Evolutionary conservation across 805 yeast species (phyloP).

Genomic region (Candida methanosorbosa): DNA sequence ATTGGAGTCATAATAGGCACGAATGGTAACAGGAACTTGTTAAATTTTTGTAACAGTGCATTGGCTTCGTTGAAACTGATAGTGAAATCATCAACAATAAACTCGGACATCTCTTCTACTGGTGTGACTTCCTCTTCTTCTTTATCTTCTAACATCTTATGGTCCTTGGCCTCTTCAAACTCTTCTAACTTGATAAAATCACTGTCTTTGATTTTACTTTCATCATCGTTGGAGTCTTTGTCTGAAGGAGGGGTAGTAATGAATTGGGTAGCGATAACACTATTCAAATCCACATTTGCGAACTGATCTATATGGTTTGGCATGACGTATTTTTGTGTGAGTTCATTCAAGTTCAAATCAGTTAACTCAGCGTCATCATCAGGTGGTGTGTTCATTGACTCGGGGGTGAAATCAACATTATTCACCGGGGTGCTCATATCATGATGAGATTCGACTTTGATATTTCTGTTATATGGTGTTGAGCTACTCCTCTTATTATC

Average conservation of each 20-base stretch:
- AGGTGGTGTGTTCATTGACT: not conserved
- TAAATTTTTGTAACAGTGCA: conserved; percentile 10
- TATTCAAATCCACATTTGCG: not conserved
- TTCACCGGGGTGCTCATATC: not conserved
- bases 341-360: not conserved
- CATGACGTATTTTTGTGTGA: not conserved
- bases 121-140: not conserved
- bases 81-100: not conserved
- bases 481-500: not conserved
- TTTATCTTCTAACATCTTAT: not conserved
- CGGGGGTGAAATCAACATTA: not conserved
- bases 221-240: not conserved
- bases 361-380: not conserved
- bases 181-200: too few species aligned
- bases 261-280: not conserved
- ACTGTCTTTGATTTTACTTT: too few species aligned
- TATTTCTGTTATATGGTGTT: too few species aligned
- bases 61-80: not conserved
- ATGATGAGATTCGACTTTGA: not conserved
- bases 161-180: not conserved
- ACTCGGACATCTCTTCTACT: not conserved
- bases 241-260: not conserved
- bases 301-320: not conserved
- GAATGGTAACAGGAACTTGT: conserved; percentile 9
- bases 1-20: conserved; percentile 18